phyloP scores from a whole-genome alignment of 495 filamentous ascomycete species.

The Geoglossum glabrum region DNA sequence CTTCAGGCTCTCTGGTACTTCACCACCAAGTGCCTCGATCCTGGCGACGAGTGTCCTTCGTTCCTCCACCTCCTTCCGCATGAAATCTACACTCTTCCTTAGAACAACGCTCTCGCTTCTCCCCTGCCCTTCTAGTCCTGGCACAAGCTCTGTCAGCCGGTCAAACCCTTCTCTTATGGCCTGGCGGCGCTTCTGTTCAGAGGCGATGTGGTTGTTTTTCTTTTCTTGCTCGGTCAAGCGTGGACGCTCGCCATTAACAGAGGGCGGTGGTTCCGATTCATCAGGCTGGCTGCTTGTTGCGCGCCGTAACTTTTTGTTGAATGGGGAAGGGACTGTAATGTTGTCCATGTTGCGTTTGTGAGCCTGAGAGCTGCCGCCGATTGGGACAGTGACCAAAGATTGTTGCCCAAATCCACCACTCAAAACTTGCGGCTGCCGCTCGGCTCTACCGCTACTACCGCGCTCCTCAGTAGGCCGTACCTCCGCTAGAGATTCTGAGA shows the following conservation, averaged over 20 bases:
- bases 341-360: background rate
- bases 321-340: background rate
- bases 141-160: constrained; percentile 59
- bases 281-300: background rate
- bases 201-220: constrained; percentile 78
- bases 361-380: background rate
- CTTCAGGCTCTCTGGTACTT: background rate
- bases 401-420: background rate
- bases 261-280: background rate
- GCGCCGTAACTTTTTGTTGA: background rate
- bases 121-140: constrained; percentile 63
- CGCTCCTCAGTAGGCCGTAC: background rate
- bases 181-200: constrained; percentile 74
- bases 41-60: constrained; percentile 39
- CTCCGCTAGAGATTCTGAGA: background rate
- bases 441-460: background rate
- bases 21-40: constrained; percentile 39
- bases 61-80: constrained; percentile 41
- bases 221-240: constrained; percentile 71
- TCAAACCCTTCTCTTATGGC: constrained; percentile 81
- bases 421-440: background rate
- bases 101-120: constrained; percentile 73
- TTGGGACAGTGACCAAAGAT: background rate
- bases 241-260: constrained; percentile 25
- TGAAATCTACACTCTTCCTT: constrained; percentile 51